Percentiles rank a stretch among this genome's conserved stretches.
phyloP scores from a whole-genome alignment of 2,329 filamentous ascomycete species.

The Colletotrichum aenigma region DNA sequence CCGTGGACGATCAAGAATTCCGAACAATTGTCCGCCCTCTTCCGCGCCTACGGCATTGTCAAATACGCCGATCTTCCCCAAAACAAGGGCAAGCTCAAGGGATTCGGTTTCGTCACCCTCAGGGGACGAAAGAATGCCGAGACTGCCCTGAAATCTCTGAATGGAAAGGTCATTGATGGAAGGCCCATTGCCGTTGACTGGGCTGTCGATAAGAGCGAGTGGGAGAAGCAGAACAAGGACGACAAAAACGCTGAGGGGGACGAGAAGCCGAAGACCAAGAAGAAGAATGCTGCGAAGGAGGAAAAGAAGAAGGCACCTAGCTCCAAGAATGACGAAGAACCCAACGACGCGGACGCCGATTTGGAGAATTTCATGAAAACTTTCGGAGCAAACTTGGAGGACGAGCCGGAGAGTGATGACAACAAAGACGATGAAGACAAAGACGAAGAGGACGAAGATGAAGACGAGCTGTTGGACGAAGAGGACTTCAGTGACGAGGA shows the following conservation, averaged over 20 bases:
- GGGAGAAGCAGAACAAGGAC: constrained; percentile 67
- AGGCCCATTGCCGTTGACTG: constrained; percentile 92
- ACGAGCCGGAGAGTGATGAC: constrained; percentile 58
- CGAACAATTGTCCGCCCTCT: constrained; percentile 79
- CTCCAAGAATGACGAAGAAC: constrained; percentile 38
- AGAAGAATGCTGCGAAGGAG: constrained; percentile 39
- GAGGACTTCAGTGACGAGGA: constrained; percentile 44
- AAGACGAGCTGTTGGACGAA: constrained; percentile 49
- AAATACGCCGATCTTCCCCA: constrained; percentile 87
- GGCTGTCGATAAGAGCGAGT: constrained; percentile 91
- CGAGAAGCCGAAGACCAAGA: constrained; percentile 32
- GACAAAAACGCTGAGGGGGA: constrained; percentile 23
- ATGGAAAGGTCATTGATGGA: constrained; percentile 89
- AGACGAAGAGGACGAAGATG: constrained; percentile 46
- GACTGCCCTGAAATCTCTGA: constrained; percentile 81
- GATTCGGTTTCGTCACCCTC: constrained; percentile 92
- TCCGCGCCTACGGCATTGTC: constrained; percentile 89
- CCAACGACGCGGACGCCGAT: constrained; percentile 47
- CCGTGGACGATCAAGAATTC: constrained; percentile 94
- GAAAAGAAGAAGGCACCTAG: constrained; percentile 28
- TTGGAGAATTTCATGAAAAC: constrained; percentile 63
- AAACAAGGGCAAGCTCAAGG: constrained; percentile 75
- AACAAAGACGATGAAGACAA: constrained; percentile 50
- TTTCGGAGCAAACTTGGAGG: constrained; percentile 61
- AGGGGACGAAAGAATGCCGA: constrained; percentile 90